Percentiles rank a stretch among this genome's conserved stretches.
Evolutionary conservation across 2,329 filamentous ascomycete species (phyloP).

Genomic region (Pseudogymnoascus sp.): DNA sequence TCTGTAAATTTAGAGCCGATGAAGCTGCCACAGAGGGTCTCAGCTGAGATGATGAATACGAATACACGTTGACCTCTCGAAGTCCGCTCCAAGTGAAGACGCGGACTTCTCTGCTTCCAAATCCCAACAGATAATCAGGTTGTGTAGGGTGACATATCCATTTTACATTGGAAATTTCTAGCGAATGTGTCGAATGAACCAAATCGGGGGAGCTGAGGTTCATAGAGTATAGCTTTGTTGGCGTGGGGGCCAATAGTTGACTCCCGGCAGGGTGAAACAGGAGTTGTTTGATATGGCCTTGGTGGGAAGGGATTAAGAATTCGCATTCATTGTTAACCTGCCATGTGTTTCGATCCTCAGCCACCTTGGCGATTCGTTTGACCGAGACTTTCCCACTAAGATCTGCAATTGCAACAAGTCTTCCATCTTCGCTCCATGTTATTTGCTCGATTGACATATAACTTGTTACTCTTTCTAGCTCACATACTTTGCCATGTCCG

Average conservation of each 20-base stretch:
- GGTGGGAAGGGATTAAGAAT: not conserved
- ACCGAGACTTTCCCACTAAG: not conserved
- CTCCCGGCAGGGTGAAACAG: not conserved
- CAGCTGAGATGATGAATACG: not conserved
- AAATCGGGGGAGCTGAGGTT: not conserved
- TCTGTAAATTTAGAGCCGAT: not conserved
- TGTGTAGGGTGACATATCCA: not conserved
- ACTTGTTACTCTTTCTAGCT: not conserved
- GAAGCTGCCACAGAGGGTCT: not conserved
- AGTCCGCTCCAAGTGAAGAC: not conserved
- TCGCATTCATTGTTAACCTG: not conserved
- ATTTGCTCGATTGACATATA: constrained; percentile 3
- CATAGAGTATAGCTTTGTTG: not conserved
- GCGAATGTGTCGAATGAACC: not conserved
- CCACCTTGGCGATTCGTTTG: not conserved
- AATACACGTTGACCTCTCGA: not conserved
- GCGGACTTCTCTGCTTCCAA: not conserved
- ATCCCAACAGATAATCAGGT: not conserved
- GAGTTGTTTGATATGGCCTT: constrained; percentile 8
- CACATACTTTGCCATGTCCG: not conserved
- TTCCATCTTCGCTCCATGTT: constrained; percentile 2
- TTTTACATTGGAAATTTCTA: not conserved
- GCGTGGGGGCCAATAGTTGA: not conserved
- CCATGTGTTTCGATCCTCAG: not conserved
- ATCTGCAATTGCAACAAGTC: not conserved